Evolutionary conservation across 768 basidiomycete species (phyloP), one percentile per base, ranked within the genome.

Genomic region (Tubosaeta sp.): DNA sequence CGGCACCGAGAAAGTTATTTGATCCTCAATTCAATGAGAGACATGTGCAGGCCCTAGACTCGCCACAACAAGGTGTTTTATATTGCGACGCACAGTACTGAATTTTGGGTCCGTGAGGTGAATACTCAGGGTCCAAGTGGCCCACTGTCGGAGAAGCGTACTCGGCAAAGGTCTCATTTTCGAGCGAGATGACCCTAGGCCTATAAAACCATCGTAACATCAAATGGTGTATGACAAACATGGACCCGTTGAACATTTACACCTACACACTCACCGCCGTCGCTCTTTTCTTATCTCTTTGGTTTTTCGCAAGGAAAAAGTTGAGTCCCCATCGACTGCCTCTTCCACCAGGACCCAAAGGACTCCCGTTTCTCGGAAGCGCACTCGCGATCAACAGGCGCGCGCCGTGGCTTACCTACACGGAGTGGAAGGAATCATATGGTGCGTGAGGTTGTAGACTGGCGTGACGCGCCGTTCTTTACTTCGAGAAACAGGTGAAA

Each of bases 321-420:
- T 35, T 52, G 27, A 47, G 50, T 0, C 57, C 59, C 34, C 55
- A 57, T n/a, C 52, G 34, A 13, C 53, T 64, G 25, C 47, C 66
- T 32, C 55, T 60, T 5, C 68, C 68, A 19, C 68, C 68, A 2
- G 68, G 68, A 27, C 70, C 69, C 1, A 59, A 56, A 38, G 64
- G 61, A 7, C 47, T 65, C 4, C 69, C 67, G 4, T 26, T 65
- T 16, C 42, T 69, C 34, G 69, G 69, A 11, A 65, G 53, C 29
- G 53, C 59, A 25, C 51, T 62, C 42, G 55, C 64, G 38, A 56
- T 70, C 22, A 63, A 65, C 26, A 56, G 53, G 17, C 33, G 35
- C 9, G 54, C 57, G 14, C 67, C 68, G 11, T 72, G 70, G 71
- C 17, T 70, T 44, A 65, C 67, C 0, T 72, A 65, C 29, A 31